Evolutionary conservation across 371 early-diverging fungal species (phyloP), one percentile per base, ranked within the genome.

Genomic region (Apophysomyces elegans): DNA sequence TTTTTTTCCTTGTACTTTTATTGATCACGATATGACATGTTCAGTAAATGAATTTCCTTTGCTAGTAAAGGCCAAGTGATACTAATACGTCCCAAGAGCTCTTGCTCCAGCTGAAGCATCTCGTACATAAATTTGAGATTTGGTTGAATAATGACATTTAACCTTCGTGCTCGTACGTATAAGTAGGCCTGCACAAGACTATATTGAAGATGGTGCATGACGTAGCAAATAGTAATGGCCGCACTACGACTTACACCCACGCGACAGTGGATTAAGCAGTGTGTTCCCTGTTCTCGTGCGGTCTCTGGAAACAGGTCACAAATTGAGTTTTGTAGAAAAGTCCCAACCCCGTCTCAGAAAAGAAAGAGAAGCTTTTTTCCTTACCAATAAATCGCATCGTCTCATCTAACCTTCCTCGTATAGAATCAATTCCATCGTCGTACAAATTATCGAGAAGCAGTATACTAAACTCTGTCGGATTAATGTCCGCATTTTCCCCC

Each of bases 111-210:
- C 47, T 87, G 87, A 16, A 89, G 50, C 58, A 89, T 72, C 64
- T 89, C 88, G 61, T 88, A 89, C 85, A 89, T 87, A 54, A 89
- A 87, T 58, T 86, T 79, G 8, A 89, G 65, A 62, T 89, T 89
- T n/a, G 90, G 90, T 47, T 89, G 90, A 21, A 89, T 89, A 44
- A 89, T 87, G 9, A 89, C 88, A 71, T 85, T 86, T 12, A 89
- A 61, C 11, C 90, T 78, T 37, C 88, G 79, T 5, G 90, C 90
- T 9, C 90, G 83, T 14, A 88, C 88, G 70, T 78, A 83, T 32
- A 87, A 63, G 59, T 89, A 89, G 1, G 90, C 88, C 38, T 86
- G 77, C 7, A 86, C 81, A 4, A 89, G 67, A 9, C 82, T 76
- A 18, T 75, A 72, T 12, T 56, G 65, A 32, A 87, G 68, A 59